Conservation (phyloP, 1,284 basidiomycete genomes). For the Tilletia horrida region DNA sequence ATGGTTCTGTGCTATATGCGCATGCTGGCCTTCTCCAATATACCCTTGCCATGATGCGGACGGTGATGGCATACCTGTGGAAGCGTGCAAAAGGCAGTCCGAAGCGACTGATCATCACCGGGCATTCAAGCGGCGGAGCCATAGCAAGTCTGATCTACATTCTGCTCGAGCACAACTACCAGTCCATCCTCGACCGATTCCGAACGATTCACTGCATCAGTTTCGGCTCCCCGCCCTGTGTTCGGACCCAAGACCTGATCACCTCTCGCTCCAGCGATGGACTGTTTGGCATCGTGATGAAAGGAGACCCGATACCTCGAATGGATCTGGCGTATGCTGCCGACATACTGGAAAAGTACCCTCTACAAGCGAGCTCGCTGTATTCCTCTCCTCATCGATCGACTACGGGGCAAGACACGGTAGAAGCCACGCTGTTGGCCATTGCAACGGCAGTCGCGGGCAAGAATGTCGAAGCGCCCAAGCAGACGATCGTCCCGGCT, state of each 20-base stretch:
- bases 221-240: slow-evolving; percentile 6
- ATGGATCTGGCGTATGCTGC: slow-evolving; percentile 8
- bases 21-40: slow-evolving; percentile 6
- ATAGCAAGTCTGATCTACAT: slow-evolving; percentile 17
- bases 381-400: not conserved
- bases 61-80: not conserved
- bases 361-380: not conserved
- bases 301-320: slow-evolving; percentile 14
- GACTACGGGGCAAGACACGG: not conserved
- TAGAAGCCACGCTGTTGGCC: not conserved
- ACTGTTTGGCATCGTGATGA: slow-evolving; percentile 10
- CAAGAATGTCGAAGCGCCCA: not conserved
- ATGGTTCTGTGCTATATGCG: slow-evolving; percentile 14
- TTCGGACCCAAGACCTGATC: slow-evolving; percentile 6
- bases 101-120: not conserved
- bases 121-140: slow-evolving; percentile 11
- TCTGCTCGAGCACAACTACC: slow-evolving; percentile 15
- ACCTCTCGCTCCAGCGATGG: not conserved
- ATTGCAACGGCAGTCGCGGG: not conserved
- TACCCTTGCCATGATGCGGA: not conserved
- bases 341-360: slow-evolving; percentile 8
- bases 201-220: slow-evolving; percentile 12
- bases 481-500: slow-evolving; percentile 5
- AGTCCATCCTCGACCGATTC: slow-evolving; percentile 13
- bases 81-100: not conserved